Conservation (phyloP, 352 stramenopile genomes). For the Phytophthora rubi region DNA sequence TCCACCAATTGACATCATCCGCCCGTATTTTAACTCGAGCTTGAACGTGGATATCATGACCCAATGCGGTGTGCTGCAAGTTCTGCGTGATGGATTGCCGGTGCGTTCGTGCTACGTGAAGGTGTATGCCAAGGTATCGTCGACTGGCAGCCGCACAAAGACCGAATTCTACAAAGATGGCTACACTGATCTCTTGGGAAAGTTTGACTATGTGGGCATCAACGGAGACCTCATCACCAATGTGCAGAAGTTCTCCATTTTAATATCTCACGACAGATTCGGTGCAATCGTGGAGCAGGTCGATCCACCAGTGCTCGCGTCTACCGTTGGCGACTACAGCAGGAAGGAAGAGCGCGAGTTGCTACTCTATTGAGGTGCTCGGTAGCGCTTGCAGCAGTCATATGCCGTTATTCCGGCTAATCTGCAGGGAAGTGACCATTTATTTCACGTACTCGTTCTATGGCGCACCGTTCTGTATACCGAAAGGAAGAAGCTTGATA, state of each 20-base stretch:
- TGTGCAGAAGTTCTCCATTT: slow-evolving; percentile 61
- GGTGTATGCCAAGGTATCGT: slow-evolving; percentile 58
- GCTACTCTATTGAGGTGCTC: slow-evolving; percentile 38
- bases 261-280: slow-evolving; percentile 53
- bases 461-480: too few relatives aligned
- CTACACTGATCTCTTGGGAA: slow-evolving; percentile 77
- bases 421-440: too few relatives aligned
- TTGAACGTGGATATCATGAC: slow-evolving; percentile 51
- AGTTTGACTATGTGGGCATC: slow-evolving; percentile 75
- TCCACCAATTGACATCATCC: slow-evolving; percentile 46
- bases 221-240: slow-evolving; percentile 90
- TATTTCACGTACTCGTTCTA: background rate
- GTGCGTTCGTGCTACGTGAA: slow-evolving; percentile 73
- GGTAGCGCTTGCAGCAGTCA: background rate
- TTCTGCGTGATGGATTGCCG: slow-evolving; percentile 45
- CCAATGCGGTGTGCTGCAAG: slow-evolving; percentile 62
- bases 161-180: slow-evolving; percentile 83
- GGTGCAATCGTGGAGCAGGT: slow-evolving; percentile 54
- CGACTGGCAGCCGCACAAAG: slow-evolving; percentile 14
- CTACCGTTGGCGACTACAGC: slow-evolving; percentile 36
- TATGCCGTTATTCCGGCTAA: background rate
- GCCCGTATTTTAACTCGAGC: slow-evolving; percentile 56
- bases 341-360: slow-evolving; percentile 31
- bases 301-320: slow-evolving; percentile 49
- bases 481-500: too few relatives aligned